Percentiles rank a stretch among this genome's conserved stretches.
phyloP scores from a whole-genome alignment of 257 asterid species.

The Plantago ovata region DNA sequence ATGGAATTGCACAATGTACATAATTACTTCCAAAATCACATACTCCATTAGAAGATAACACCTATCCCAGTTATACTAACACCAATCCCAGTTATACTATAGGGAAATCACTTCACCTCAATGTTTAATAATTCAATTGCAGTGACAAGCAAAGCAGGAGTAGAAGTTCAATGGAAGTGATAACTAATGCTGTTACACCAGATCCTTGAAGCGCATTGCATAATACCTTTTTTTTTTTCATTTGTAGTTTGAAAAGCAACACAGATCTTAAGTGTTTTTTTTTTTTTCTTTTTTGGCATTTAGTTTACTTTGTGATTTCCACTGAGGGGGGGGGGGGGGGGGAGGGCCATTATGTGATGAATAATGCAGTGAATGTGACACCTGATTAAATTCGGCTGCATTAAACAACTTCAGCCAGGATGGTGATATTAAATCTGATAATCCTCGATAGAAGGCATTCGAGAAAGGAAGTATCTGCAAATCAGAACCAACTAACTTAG shows the following conservation, averaged over 20 bases:
- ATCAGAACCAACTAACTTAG: conserved; percentile 22
- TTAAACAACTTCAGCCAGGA: conserved; percentile 94
- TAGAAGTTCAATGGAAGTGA: neutral
- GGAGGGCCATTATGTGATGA: no score
- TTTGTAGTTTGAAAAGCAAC: neutral
- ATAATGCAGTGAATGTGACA: conserved; percentile 18
- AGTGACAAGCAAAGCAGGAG: neutral
- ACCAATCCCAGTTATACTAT: conserved; percentile 7
- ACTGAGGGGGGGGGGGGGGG: no score
- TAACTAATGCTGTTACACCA: neutral
- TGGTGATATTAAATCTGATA: conserved; percentile 88
- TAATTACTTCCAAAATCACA: conserved; percentile 11
- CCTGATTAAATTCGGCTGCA: conserved; percentile 98
- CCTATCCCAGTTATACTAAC: no score
- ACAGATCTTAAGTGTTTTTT: no score
- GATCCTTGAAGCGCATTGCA: conserved; percentile 8
- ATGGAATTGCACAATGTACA: conserved; percentile 14
- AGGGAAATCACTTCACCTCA: conserved; percentile 4
- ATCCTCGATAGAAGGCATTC: conserved; percentile 90
- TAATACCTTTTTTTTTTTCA: neutral
- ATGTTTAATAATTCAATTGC: neutral
- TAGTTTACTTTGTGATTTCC: neutral
- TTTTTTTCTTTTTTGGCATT: no score
- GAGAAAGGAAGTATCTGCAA: conserved; percentile 91
- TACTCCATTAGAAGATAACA: neutral